Evolutionary conservation across 1,284 basidiomycete genomes (phyloP), one percentile per base, ranked within the genome.

Genomic region (Apiotrichum sp.): DNA sequence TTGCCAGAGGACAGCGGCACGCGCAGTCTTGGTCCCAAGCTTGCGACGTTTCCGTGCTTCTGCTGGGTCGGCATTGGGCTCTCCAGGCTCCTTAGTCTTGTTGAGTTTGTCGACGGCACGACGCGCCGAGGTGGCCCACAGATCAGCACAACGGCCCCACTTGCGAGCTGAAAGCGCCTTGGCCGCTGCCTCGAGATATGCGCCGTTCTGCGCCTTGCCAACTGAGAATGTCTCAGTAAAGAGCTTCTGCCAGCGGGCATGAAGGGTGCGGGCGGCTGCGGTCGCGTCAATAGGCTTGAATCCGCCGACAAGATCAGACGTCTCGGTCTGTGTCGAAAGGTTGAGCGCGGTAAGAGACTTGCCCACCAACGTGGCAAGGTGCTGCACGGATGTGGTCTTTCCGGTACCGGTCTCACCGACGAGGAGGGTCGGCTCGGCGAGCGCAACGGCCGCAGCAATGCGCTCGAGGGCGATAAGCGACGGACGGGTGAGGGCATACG

Each of bases 361-460:
- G 14, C 83, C 83, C 34, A 96, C 81, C n/a, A 89, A 76, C 4
- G 84, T 81, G 16, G 96, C 89, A 22, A 98, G 81, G 65, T 96
- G 86, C 29, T 93, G 90, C 16, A 98, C 84, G 3, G 86, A 83
- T 45, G 93, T 96, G 2, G 96, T 99, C 77, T 99, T 99, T 39
- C 96, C 96, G 1, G 96, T 99, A 43, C 96, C 96, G 0, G 96
- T 99, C 79, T 99, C 96, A 53, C 96, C 96, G 0, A 95, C 93
- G 22, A 98, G 82, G 2, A 99, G 81, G 1, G 95, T 80, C 0
- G 96, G 93, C 71, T 99, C 96, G 13, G 78, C 77, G 39, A 88
- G 78, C 0, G 85, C 80, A 36, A 93, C 80, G 0, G 87, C 83
- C 10, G 85, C 86, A 0, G 86, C 84, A 45, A 98, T 84, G 32